Percentiles rank a stretch among this genome's conserved stretches.
phyloP scores from a whole-genome alignment of 306 rosid species.

The Astragalus membranaceus region DNA sequence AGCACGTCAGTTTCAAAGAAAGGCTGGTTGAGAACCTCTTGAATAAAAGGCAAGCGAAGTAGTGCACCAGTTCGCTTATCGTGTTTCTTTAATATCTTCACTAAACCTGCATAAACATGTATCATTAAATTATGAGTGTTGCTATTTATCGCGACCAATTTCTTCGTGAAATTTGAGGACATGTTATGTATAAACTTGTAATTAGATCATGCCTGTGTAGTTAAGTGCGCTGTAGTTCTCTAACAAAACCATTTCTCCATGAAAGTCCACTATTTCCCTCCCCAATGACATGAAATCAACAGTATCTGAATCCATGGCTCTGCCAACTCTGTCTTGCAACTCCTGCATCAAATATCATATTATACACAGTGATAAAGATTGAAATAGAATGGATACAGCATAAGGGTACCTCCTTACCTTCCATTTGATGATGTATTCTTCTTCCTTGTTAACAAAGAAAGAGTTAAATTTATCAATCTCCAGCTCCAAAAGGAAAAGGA shows the following conservation, averaged over 20 bases:
- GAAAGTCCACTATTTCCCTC: slow-evolving; percentile 73
- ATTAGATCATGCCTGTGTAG: slow-evolving; percentile 44
- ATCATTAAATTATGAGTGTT: background rate
- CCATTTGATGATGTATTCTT: slow-evolving; percentile 56
- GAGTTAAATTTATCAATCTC: slow-evolving; percentile 69
- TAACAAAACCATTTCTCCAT: slow-evolving; percentile 91
- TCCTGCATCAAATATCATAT: slow-evolving; percentile 31
- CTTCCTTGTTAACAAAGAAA: slow-evolving; percentile 65
- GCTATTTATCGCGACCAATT: too few relatives aligned
- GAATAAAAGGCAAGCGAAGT: slow-evolving; percentile 61
- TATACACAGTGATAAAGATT: too few relatives aligned
- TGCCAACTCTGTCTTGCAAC: slow-evolving; percentile 52
- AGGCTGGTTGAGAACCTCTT: slow-evolving; percentile 70
- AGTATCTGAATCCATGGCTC: slow-evolving; percentile 45
- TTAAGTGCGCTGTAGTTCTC: slow-evolving; percentile 81
- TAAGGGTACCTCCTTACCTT: slow-evolving; percentile 32
- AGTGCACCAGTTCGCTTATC: slow-evolving; percentile 77
- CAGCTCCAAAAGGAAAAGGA: slow-evolving; percentile 42
- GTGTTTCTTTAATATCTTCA: slow-evolving; percentile 85
- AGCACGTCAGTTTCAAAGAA: slow-evolving; percentile 74
- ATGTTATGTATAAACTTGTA: too few relatives aligned
- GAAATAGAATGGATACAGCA: too few relatives aligned
- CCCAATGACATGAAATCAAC: slow-evolving; percentile 42
- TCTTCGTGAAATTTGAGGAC: too few relatives aligned
- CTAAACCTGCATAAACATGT: slow-evolving; percentile 34